phyloP scores from a whole-genome alignment of 805 yeast species.

The Hanseniaspora valbyensis region DNA sequence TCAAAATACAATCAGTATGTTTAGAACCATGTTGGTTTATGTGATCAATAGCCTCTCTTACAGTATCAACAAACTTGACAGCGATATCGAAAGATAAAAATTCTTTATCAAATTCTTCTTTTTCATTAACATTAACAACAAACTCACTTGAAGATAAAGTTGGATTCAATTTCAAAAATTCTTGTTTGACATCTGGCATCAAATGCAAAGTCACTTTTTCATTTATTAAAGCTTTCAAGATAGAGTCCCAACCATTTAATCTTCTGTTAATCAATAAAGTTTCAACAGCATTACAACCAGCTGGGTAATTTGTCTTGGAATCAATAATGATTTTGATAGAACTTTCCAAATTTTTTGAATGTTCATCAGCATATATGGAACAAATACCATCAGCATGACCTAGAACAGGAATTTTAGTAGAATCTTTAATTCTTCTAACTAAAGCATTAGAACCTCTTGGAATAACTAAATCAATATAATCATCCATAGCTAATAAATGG shows the following conservation, averaged over 20 bases:
- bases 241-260: constrained; percentile 30
- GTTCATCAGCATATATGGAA: constrained; percentile 69
- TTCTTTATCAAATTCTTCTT: constrained; percentile 64
- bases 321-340: constrained; percentile 70
- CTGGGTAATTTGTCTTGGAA: constrained; percentile 91
- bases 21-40: constrained; percentile 88
- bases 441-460: constrained; percentile 96
- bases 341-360: constrained; percentile 49
- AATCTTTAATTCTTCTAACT: constrained; percentile 72
- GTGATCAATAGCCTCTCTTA: constrained; percentile 68
- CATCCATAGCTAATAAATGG: constrained; percentile 72
- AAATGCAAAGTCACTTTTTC: constrained; percentile 68
- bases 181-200: constrained; percentile 37
- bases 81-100: constrained; percentile 77
- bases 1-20: constrained; percentile 88
- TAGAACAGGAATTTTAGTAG: constrained; percentile 88
- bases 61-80: constrained; percentile 47
- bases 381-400: constrained; percentile 99
- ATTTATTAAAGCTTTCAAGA: constrained; percentile 39
- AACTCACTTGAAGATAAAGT: constrained; percentile 20
- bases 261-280: constrained; percentile 50
- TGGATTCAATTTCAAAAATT: constrained; percentile 23
- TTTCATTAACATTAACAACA: constrained; percentile 37
- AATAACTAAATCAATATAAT: constrained; percentile 83
- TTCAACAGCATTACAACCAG: constrained; percentile 98